phyloP scores from a whole-genome alignment of 1,284 basidiomycete genomes.

The Pseudozyma hubeiensis region DNA sequence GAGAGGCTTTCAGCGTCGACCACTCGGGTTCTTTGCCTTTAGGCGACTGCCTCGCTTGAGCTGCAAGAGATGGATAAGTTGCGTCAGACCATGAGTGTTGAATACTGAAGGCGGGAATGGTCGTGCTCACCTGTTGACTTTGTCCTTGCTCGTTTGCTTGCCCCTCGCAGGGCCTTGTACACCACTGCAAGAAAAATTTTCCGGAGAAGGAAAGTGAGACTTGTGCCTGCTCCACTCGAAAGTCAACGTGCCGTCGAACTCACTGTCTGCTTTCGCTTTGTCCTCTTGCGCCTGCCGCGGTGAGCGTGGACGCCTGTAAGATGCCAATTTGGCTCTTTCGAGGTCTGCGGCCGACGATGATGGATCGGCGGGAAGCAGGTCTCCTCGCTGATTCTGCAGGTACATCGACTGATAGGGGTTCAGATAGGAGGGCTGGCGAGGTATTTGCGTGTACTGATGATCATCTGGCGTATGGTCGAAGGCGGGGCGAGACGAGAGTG shows the following conservation, averaged over 20 bases:
- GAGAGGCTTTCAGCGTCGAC: slow-evolving; percentile 36
- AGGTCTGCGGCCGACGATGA: not conserved
- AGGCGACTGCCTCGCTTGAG: not conserved
- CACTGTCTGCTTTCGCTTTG: slow-evolving; percentile 30
- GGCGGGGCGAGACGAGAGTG: no score
- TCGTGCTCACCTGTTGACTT: slow-evolving; percentile 5
- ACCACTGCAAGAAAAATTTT: slow-evolving; percentile 8
- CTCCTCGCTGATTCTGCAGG: no score
- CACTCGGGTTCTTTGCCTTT: slow-evolving; percentile 27
- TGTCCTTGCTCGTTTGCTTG: slow-evolving; percentile 15
- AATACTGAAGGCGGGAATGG: not conserved
- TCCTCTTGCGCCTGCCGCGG: slow-evolving; percentile 14
- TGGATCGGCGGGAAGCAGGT: not conserved
- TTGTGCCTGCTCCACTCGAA: not conserved
- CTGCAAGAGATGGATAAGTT: not conserved
- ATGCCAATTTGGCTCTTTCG: not conserved
- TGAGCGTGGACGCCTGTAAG: slow-evolving; percentile 9
- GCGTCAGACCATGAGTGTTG: not conserved
- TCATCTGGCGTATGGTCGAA: no score
- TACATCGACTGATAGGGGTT: no score
- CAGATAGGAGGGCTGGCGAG: no score
- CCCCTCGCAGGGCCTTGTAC: slow-evolving; percentile 14
- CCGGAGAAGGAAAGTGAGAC: not conserved
- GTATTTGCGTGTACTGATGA: no score
- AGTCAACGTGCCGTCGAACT: not conserved